A percentile compares a stretch with the other conserved stretches of the same genome.
Conservation (phyloP, 2,329 filamentous ascomycete species). For the Pseudogymnoascus sp. region DNA sequence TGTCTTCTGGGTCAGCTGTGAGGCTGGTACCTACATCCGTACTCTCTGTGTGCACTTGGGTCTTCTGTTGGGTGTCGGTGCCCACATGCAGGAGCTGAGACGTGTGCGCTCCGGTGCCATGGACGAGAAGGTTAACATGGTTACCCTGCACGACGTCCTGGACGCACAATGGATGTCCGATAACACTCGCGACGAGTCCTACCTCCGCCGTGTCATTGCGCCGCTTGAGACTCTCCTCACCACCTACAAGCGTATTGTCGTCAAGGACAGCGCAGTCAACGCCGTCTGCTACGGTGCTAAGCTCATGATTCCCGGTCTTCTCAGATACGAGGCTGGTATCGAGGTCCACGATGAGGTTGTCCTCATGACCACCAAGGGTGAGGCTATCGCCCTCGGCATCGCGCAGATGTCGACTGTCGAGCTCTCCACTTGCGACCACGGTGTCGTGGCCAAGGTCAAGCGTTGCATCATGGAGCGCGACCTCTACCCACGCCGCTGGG, state of each 20-base stretch:
- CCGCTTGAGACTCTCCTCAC: constrained; percentile 88
- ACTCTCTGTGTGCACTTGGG: constrained; percentile 94
- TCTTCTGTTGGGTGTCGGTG: constrained; percentile 69
- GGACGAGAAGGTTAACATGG: constrained; percentile 81
- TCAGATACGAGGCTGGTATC: constrained; percentile 87
- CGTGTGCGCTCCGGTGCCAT: constrained; percentile 91
- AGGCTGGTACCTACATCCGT: constrained; percentile 97
- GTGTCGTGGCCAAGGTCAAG: constrained; percentile 98
- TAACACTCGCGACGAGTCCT: constrained; percentile 90
- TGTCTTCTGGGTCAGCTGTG: constrained; percentile 99
- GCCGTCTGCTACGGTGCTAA: constrained; percentile 98
- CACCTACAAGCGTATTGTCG: constrained; percentile 91
- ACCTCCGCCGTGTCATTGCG: constrained; percentile 82
- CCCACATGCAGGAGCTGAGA: constrained; percentile 96
- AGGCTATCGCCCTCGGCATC: constrained; percentile 93
- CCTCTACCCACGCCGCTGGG: constrained; percentile 94
- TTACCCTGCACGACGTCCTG: constrained; percentile 89
- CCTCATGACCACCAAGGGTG: constrained; percentile 97
- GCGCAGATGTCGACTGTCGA: constrained; percentile 98
- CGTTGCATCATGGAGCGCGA: constrained; percentile 99
- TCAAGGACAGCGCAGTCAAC: constrained; percentile 95
- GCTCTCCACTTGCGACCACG: constrained; percentile 93
- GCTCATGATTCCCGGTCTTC: constrained; percentile 93
- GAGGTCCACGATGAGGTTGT: constrained; percentile 95
- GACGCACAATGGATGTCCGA: constrained; percentile 96